Evolutionary conservation across 495 filamentous ascomycete species (phyloP).

Genomic region (Xylona heveae): DNA sequence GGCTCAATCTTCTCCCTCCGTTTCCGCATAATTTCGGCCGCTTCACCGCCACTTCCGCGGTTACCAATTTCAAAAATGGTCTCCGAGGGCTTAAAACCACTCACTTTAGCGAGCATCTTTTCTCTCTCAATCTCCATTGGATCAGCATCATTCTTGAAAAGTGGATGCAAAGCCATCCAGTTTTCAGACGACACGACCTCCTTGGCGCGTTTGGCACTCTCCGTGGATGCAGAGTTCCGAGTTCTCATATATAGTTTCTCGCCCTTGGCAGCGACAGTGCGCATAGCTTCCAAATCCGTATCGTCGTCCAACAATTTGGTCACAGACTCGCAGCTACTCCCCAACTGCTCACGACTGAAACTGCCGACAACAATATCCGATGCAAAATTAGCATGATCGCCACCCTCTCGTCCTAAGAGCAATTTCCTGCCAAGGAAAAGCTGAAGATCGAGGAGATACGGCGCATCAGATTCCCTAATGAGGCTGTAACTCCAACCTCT

Average conservation of each 20-base stretch:
- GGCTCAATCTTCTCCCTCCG: slow-evolving; percentile 36
- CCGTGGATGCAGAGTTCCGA: slow-evolving; percentile 64
- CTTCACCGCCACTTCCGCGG: slow-evolving; percentile 40
- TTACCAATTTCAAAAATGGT: slow-evolving; percentile 87
- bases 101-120: slow-evolving; percentile 67
- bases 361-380: slow-evolving; percentile 63
- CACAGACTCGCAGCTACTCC: slow-evolving; percentile 55
- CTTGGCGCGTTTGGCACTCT: slow-evolving; percentile 71
- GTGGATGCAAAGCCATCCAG: slow-evolving; percentile 47
- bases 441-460: slow-evolving; percentile 87
- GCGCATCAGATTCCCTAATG: slow-evolving; percentile 60
- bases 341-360: slow-evolving; percentile 44
- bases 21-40: slow-evolving; percentile 60
- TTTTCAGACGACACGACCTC: slow-evolving; percentile 43
- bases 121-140: slow-evolving; percentile 47
- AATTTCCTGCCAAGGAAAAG: slow-evolving; percentile 73
- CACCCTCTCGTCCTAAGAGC: slow-evolving; percentile 36
- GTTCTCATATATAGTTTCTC: slow-evolving; percentile 85
- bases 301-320: slow-evolving; percentile 54
- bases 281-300: slow-evolving; percentile 47
- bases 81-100: slow-evolving; percentile 69
- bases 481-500: slow-evolving; percentile 90
- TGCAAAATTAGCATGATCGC: slow-evolving; percentile 40
- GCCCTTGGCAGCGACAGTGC: slow-evolving; percentile 57
- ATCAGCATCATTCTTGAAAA: slow-evolving; percentile 50